phyloP scores from a whole-genome alignment of 305 asterid genomes.

The Fraxinus paxiana region DNA sequence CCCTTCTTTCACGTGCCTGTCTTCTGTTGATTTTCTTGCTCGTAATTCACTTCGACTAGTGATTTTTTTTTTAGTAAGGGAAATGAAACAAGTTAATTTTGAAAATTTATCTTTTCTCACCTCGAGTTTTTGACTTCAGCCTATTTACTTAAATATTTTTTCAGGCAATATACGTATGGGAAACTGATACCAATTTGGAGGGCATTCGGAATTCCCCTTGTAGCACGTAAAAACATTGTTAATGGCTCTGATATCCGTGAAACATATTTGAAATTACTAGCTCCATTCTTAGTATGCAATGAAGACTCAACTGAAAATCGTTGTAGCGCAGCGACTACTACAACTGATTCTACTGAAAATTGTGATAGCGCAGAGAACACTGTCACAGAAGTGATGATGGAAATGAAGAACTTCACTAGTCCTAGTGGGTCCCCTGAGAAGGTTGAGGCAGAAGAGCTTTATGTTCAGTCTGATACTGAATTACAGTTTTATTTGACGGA shows the following conservation, averaged over 20 bases:
- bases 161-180: conserved; percentile 51
- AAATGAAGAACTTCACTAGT: conserved; percentile 32
- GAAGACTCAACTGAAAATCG: conserved; percentile 32
- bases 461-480: conserved; percentile 34
- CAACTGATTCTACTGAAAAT: conserved; percentile 22
- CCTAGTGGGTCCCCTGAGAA: conserved; percentile 35
- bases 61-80: conserved; percentile 11
- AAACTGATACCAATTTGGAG: conserved; percentile 46
- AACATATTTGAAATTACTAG: conserved; percentile 48
- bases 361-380: conserved; percentile 26
- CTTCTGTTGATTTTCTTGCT: conserved; percentile 14
- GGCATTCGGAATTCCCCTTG: conserved; percentile 75
- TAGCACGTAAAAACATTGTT: conserved; percentile 44
- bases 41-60: conserved; percentile 4
- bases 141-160: conserved; percentile 25
- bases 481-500: conserved; percentile 63
- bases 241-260: conserved; percentile 57
- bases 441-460: conserved; percentile 40
- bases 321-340: conserved; percentile 26
- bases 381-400: conserved; percentile 30
- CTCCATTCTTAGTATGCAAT: conserved; percentile 49
- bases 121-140: conserved; percentile 17
- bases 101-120: conserved; percentile 6
- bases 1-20: conserved; percentile 2
- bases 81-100: conserved; percentile 16